These are phyloP conservation scores for Aspergillus puulaauensis DNA, from an alignment of 2,329 filamentous ascomycete genomes.

Conservation along the genomic window DNA sequence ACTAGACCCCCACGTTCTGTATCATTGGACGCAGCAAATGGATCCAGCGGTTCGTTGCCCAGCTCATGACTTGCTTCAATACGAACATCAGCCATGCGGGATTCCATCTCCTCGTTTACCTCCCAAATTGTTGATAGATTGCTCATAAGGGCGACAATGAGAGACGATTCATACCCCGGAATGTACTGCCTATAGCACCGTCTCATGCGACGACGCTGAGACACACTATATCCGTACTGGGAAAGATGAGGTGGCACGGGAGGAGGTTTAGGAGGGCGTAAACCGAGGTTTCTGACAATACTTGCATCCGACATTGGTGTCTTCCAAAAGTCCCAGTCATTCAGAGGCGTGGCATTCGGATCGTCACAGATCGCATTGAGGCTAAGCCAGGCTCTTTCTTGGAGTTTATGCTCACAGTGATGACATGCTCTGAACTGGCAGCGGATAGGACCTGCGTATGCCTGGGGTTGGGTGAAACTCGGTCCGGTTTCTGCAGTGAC, in stretches of 20 bases:
- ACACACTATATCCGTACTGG: neutral
- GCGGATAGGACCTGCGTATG: neutral
- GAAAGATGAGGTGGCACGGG: neutral
- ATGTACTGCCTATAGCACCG: neutral
- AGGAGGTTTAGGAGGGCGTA: neutral
- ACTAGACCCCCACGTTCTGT: neutral
- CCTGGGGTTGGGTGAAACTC: neutral
- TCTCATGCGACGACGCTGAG: neutral
- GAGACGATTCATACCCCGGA: neutral
- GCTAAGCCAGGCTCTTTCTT: constrained; percentile 47
- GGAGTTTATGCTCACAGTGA: constrained; percentile 16
- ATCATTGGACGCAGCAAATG: neutral
- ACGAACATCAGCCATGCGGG: neutral
- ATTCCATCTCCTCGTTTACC: constrained; percentile 1
- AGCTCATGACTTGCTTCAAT: neutral
- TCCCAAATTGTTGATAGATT: constrained; percentile 9
- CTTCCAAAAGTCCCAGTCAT: constrained; percentile 30
- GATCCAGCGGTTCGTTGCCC: neutral
- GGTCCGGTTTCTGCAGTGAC: neutral
- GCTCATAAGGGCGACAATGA: neutral
- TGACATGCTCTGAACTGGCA: constrained; percentile 19
- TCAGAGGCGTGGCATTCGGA: constrained; percentile 19
- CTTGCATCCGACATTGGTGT: constrained; percentile 27
- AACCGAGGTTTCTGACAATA: constrained; percentile 22
- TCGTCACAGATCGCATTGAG: constrained; percentile 44